Evolutionary conservation across 148 eudicot genomes (phyloP), one percentile per base, ranked within the genome.

Genomic region (Rheum nobile): DNA sequence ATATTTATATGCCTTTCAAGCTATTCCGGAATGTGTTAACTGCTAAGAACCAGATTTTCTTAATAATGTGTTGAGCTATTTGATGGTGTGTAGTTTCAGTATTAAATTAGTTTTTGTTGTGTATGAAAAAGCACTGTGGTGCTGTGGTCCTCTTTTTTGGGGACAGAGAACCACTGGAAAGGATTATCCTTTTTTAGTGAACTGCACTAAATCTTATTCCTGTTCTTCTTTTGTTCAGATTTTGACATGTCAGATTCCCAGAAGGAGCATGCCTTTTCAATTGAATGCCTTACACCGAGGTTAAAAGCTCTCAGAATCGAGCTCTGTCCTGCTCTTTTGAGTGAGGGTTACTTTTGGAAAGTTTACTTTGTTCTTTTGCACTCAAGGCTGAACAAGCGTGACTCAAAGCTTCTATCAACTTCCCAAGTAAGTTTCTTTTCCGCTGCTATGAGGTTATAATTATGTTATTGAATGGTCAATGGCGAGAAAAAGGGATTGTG

Each of bases 251-350:
- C 98, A 55, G 88, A 88, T 77, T 83, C 84, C 17, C 96, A 90
- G 69, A 79, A 76, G 74, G 67, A 81, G 86, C 98, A 93, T 83
- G 87, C 80, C 34, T 74, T 77, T 79, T 91, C 93, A 47, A 77
- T 93, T 74, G 93, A 93, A 77, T 82, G 71, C 65, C 89, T 90
- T 37, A 80, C 84, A 3, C 94, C 89, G 14, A 86, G 92, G 80
- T 82, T 93, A 79, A 91, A 93, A 59, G 98, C 98, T 84, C 96
- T 93, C 72, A 87, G 93, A 84, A 84, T 85, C 71, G 97, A 92
- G 78, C 86, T 92, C 52, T 88, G 93, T 76, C 97, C 97, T 44
- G 85, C 81, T 21, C 97, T 89, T 79, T 86, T 92, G 97, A 90
- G 86, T 74, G 80, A 81, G 71, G 88, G 89, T 54, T 89, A 88